Percentiles rank a stretch among this genome's conserved stretches.
phyloP scores from a whole-genome alignment of 2,329 filamentous ascomycete species.

The Fusarium pseudonygamai region DNA sequence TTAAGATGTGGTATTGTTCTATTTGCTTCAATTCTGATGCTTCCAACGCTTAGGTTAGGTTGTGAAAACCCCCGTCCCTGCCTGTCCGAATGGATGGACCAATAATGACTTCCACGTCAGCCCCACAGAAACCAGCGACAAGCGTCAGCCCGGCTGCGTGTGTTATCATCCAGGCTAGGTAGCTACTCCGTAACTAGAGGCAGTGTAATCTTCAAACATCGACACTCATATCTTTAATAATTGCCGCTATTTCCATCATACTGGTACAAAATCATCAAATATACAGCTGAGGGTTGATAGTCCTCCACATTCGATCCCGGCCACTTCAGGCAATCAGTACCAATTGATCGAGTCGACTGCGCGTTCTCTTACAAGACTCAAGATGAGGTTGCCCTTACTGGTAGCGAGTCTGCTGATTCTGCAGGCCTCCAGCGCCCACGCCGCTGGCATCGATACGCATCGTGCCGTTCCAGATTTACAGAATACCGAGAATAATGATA shows the following conservation, averaged over 20 bases:
- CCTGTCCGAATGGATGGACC: not conserved
- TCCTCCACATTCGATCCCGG: not conserved
- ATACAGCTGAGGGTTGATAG: slow-evolving; percentile 2
- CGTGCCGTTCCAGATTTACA: slow-evolving; percentile 30
- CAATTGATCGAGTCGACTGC: slow-evolving; percentile 4
- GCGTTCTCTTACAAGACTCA: not conserved
- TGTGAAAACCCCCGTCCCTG: not conserved
- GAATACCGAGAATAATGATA: not conserved
- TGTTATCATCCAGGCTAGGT: not conserved
- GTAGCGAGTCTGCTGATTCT: slow-evolving; percentile 40
- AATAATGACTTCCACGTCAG: not conserved
- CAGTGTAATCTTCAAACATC: slow-evolving; percentile 9
- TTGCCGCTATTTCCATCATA: slow-evolving; percentile 31
- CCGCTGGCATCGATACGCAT: slow-evolving; percentile 45
- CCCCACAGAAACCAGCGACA: slow-evolving; percentile 8
- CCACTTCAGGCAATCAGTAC: not conserved
- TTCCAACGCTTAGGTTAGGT: not conserved
- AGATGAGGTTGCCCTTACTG: slow-evolving; percentile 42
- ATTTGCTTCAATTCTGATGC: not conserved
- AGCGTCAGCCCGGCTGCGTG: slow-evolving; percentile 5
- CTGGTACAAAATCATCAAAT: not conserved
- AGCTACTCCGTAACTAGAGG: not conserved
- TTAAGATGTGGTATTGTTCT: not conserved
- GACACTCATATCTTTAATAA: slow-evolving; percentile 14
- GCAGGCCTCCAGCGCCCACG: slow-evolving; percentile 41